Conservation (phyloP, 1,139 yeast genomes). For the Magnusiomyces clavatus region DNA sequence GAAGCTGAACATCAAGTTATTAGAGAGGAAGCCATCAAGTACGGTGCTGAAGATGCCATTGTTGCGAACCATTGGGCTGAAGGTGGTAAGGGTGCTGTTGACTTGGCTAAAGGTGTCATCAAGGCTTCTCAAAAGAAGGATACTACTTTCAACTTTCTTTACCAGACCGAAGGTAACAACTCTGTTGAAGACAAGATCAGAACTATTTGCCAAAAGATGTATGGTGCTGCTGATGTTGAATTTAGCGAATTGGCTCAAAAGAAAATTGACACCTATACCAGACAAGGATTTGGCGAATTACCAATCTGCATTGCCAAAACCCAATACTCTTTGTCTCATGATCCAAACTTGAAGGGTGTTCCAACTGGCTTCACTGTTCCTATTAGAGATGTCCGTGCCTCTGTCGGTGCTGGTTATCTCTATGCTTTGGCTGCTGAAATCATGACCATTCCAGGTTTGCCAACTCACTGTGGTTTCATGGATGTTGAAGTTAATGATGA, state of each 20-base stretch:
- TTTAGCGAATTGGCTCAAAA: constrained; percentile 76
- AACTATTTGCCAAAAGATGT: constrained; percentile 82
- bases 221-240: constrained; percentile 89
- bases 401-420: constrained; percentile 94
- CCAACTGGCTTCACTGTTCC: constrained; percentile 95
- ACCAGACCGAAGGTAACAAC: constrained; percentile 50
- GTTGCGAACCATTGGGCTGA: constrained; percentile 96
- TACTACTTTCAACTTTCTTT: constrained; percentile 58
- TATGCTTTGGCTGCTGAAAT: constrained; percentile 96
- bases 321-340: constrained; percentile 92
- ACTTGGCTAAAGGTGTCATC: constrained; percentile 78
- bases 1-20: constrained; percentile 78
- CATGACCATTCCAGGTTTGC: constrained; percentile 95
- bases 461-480: constrained; percentile 96
- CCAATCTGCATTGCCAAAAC: constrained; percentile 98
- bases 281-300: constrained; percentile 84
- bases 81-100: constrained; percentile 93
- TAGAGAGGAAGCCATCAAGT: constrained; percentile 73
- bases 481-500: constrained; percentile 88
- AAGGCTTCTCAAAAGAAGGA: constrained; percentile 49
- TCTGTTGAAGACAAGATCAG: constrained; percentile 81
- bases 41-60: constrained; percentile 92
- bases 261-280: constrained; percentile 75
- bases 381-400: constrained; percentile 86
- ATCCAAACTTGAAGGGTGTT: constrained; percentile 86